Evolutionary conservation across 441 rosid genomes (phyloP).

Genomic region (Brassica hybrid): DNA sequence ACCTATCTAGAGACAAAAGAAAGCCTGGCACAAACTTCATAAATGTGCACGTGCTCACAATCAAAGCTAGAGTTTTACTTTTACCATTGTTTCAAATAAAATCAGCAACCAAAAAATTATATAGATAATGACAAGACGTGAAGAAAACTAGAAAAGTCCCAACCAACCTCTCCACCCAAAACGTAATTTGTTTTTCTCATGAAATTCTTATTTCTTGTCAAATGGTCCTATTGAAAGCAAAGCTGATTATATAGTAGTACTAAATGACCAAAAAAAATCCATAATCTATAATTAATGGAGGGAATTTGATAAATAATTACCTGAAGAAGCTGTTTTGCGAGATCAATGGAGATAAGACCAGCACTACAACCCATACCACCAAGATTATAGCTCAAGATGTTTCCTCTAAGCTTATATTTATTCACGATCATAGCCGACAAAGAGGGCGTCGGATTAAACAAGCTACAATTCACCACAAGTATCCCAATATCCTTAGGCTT

Average conservation of each 20-base stretch:
- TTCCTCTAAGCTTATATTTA: slow-evolving; percentile 67
- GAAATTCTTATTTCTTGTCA: slow-evolving; percentile 11
- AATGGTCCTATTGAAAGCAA: neutral
- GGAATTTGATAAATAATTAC: slow-evolving; percentile 32
- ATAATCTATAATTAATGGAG: neutral
- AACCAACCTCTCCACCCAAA: slow-evolving; percentile 20
- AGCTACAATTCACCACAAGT: slow-evolving; percentile 66
- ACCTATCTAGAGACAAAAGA: slow-evolving; percentile 8
- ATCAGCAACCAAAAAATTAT: slow-evolving; percentile 1
- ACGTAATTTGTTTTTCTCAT: neutral
- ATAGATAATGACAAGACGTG: slow-evolving; percentile 33
- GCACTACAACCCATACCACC: slow-evolving; percentile 87
- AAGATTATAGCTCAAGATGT: slow-evolving; percentile 63
- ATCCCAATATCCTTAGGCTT: slow-evolving; percentile 68
- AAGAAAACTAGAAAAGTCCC: slow-evolving; percentile 28
- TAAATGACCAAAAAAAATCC: neutral
- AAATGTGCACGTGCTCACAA: slow-evolving; percentile 17
- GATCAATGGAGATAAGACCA: slow-evolving; percentile 69
- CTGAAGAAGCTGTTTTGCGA: slow-evolving; percentile 72
- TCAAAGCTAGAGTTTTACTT: slow-evolving; percentile 4
- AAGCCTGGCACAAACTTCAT: slow-evolving; percentile 23
- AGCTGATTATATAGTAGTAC: neutral
- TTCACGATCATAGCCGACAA: slow-evolving; percentile 68
- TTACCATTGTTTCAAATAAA: slow-evolving; percentile 11
- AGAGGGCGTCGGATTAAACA: slow-evolving; percentile 74